phyloP scores from a whole-genome alignment of 2,329 filamentous ascomycete species.

The Penicillium occitanis region DNA sequence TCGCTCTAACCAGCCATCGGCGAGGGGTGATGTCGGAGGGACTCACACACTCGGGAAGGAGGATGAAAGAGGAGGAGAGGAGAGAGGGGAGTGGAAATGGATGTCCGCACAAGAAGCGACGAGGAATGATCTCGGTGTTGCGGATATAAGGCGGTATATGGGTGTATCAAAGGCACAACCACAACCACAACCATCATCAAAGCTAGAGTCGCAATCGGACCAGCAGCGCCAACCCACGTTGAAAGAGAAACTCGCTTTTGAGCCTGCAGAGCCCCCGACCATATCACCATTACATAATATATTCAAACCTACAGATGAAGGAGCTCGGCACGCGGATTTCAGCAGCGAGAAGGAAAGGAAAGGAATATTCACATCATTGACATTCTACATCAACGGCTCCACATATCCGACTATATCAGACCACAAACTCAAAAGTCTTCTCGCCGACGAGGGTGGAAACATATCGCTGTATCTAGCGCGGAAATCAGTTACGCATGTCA shows the following conservation, averaged over 20 bases:
- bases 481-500: conserved; percentile 78
- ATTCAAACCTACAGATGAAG: background rate
- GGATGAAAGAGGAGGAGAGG: conserved; percentile 48
- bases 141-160: conserved; percentile 51
- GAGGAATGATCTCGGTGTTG: conserved; percentile 31
- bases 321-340: too few relatives aligned
- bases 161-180: conserved; percentile 40
- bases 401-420: conserved; percentile 80
- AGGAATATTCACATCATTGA: conserved; percentile 67
- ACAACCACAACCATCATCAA: background rate
- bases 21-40: background rate
- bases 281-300: background rate
- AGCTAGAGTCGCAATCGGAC: background rate
- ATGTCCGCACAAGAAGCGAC: conserved; percentile 29
- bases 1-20: conserved; percentile 52
- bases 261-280: background rate
- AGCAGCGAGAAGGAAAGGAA: background rate
- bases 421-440: conserved; percentile 76
- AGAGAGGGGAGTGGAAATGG: conserved; percentile 55
- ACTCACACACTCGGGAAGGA: too few relatives aligned
- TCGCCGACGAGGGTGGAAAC: conserved; percentile 70
- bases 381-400: conserved; percentile 84
- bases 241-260: background rate
- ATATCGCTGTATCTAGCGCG: conserved; percentile 71
- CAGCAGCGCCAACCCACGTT: background rate